Conservation (phyloP, 2,329 filamentous ascomycete genomes). For the Zopfia rhizophila region DNA sequence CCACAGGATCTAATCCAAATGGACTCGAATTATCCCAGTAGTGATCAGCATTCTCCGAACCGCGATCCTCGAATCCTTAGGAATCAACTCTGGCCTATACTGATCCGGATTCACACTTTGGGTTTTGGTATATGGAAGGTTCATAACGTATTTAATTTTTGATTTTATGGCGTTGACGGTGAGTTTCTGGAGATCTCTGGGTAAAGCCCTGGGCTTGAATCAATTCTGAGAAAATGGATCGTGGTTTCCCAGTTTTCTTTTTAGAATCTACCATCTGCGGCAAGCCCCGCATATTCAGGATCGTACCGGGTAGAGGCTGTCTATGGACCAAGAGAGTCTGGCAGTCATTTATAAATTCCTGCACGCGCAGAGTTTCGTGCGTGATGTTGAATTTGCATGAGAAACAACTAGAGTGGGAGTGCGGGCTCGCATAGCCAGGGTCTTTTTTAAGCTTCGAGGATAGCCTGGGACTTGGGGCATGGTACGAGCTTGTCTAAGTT, state of each 20-base stretch:
- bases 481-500: too few relatives aligned
- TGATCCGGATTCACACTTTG: constrained; percentile 52
- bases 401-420: constrained; percentile 63
- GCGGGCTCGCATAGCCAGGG: constrained; percentile 69
- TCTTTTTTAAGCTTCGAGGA: too few relatives aligned
- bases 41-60: constrained; percentile 74
- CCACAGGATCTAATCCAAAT: constrained; percentile 72
- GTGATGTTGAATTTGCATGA: constrained; percentile 63
- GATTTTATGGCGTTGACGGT: constrained; percentile 21
- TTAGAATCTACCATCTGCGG: constrained; percentile 52
- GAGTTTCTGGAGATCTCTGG: constrained; percentile 35
- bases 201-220: constrained; percentile 14
- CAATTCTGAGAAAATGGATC: constrained; percentile 32
- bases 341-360: constrained; percentile 70
- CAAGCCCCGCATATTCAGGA: constrained; percentile 67
- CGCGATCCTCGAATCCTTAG: constrained; percentile 47
- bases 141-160: constrained; percentile 19
- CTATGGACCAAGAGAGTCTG: constrained; percentile 58
- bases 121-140: constrained; percentile 28
- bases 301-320: constrained; percentile 73
- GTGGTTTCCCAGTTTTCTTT: constrained; percentile 26
- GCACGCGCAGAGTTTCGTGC: constrained; percentile 69
- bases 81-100: constrained; percentile 14
- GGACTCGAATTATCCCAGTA: constrained; percentile 75
- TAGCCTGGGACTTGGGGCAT: too few relatives aligned